Conservation (phyloP, 2,329 filamentous ascomycete species). For the Bipolaris gigantea region DNA sequence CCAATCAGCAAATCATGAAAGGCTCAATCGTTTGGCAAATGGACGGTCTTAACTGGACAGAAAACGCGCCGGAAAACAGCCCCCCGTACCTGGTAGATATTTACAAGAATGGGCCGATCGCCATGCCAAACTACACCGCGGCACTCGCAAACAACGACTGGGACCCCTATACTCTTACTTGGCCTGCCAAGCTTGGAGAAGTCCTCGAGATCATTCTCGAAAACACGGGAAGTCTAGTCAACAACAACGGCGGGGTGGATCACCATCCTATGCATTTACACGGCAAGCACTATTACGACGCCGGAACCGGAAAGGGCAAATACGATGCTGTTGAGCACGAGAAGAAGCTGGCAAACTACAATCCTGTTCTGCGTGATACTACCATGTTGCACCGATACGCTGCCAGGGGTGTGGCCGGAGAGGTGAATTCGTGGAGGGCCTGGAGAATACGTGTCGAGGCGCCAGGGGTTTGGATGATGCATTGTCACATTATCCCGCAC, state of each 20-base stretch:
- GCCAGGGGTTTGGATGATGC: constrained; percentile 63
- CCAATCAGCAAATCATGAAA: constrained; percentile 23
- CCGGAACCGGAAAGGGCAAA: constrained; percentile 57
- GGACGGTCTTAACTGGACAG: constrained; percentile 28
- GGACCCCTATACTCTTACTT: constrained; percentile 56
- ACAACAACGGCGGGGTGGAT: constrained; percentile 29
- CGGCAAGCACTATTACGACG: constrained; percentile 58
- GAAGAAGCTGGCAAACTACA: constrained; percentile 37
- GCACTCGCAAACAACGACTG: constrained; percentile 57
- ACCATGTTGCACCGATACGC: constrained; percentile 61
- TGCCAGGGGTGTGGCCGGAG: constrained; percentile 44
- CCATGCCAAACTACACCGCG: constrained; percentile 56
- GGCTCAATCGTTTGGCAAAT: constrained; percentile 29
- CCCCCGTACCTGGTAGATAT: constrained; percentile 57
- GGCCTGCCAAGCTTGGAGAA: constrained; percentile 59
- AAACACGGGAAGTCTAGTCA: constrained; percentile 33
- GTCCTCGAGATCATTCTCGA: constrained; percentile 58
- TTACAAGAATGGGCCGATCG: constrained; percentile 51
- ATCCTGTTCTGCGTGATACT: constrained; percentile 50
- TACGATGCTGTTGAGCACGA: constrained; percentile 58
- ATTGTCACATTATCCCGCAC: constrained; percentile 62
- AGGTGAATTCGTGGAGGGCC: constrained; percentile 60
- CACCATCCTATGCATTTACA: constrained; percentile 60
- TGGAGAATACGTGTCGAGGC: constrained; percentile 60
- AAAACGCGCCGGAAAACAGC: constrained; percentile 10